Base-by-base conservation (phyloP, 148 eudicot species). In the Cornus kousa region DNA sequence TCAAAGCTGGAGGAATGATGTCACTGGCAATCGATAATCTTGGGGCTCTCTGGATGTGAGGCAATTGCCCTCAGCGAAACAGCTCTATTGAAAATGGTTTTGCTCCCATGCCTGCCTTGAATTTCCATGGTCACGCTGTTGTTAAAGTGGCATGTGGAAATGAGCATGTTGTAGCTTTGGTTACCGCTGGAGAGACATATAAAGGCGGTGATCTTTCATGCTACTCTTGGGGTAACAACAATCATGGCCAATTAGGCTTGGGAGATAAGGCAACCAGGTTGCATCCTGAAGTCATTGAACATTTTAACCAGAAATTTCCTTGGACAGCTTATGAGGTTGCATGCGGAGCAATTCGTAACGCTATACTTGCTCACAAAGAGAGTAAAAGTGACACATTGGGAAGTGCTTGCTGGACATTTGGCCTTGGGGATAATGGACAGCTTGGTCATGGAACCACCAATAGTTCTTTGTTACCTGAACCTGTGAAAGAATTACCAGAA, bases 1-100 rank as follows among this genome's bases (percentile, higher is more conserved):
- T 94, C 35, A 85, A 91, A 86, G 97, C 97, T 64, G 97, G 97
- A 77, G 98, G 98, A 85, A 91, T 94, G 98, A 92, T 92, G 97
- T 92, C 98, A 74, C 74, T 88, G 57, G 95, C 98, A 65, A 91
- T 94, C 19, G 97, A 94, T 74, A 80, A 86, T 84, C 85, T 84
- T 5, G 98, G 97, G 71, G 82, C 80, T 24, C 89, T 92, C 74
- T 94, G 97, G 98, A 92, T 92, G 77, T 94, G 98, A 97, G 98
- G 98, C 23, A 88, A 91, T 79, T 89, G 87, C 81, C 98, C 95
- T 76, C 86, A 82, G n/a, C 89, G 80, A 75, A 88, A 66, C 75
- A 76, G 59, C 67, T 83, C 92, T 9, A 23, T 72, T 1, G 87
- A 87, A 20, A 82, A 87, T 80, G 85, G 80, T 70, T 76, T 79